Evolutionary conservation across 2,329 filamentous ascomycete species (phyloP).

Genomic region (Pestalotiopsis sp.): DNA sequence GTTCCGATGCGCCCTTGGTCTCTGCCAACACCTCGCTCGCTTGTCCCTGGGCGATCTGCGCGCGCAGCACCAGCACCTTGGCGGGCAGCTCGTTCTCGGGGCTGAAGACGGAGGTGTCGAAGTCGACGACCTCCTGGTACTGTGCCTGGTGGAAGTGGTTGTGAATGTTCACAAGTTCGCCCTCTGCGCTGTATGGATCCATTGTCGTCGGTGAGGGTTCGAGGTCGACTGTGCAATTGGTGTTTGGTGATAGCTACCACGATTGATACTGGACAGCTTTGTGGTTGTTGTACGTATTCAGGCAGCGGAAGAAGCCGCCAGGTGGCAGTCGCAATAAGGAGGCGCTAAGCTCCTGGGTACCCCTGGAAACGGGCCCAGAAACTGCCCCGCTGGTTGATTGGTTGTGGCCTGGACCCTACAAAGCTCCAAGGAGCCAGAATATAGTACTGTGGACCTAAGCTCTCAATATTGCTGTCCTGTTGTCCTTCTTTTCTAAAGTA

Average conservation of each 20-base stretch:
- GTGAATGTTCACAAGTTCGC: slow-evolving; percentile 73
- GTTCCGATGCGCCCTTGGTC: slow-evolving; percentile 63
- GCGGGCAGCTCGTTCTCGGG: slow-evolving; percentile 76
- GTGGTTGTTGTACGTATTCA: neutral
- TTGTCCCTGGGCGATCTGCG: slow-evolving; percentile 81
- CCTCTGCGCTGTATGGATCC: slow-evolving; percentile 73
- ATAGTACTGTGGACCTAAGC: too few relatives aligned
- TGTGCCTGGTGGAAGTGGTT: slow-evolving; percentile 78
- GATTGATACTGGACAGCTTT: slow-evolving; percentile 1
- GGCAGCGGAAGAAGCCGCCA: slow-evolving; percentile 19
- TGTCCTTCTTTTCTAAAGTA: too few relatives aligned
- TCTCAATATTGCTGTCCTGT: too few relatives aligned
- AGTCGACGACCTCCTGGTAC: slow-evolving; percentile 84
- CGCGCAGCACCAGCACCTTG: slow-evolving; percentile 77
- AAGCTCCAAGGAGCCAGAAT: neutral
- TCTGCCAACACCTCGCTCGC: slow-evolving; percentile 72
- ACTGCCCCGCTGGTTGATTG: neutral
- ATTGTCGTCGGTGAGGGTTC: slow-evolving; percentile 42
- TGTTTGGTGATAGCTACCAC: slow-evolving; percentile 4
- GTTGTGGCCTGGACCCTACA: neutral
- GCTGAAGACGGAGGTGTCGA: slow-evolving; percentile 79
- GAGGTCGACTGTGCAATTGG: slow-evolving; percentile 4
- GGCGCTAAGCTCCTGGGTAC: neutral
- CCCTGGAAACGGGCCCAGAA: neutral
- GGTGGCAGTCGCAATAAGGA: slow-evolving; percentile 16